phyloP scores from a whole-genome alignment of 257 asterid species.

The Solanum chilense region DNA sequence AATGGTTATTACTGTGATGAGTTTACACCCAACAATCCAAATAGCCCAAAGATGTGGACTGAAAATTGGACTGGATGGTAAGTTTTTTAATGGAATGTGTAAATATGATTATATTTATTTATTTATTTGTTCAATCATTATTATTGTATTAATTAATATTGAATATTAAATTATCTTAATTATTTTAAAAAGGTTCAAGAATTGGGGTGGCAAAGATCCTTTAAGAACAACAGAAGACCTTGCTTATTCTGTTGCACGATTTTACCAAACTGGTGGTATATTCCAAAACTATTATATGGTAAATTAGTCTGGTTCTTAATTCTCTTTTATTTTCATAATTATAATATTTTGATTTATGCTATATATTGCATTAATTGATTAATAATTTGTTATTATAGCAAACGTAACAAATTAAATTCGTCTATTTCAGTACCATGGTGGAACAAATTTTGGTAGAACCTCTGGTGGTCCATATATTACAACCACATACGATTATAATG shows the following conservation, averaged over 20 bases:
- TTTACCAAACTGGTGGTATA: constrained; percentile 63
- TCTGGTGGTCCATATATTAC: constrained; percentile 80
- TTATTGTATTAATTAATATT: not conserved
- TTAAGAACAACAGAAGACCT: constrained; percentile 59
- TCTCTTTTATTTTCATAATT: not conserved
- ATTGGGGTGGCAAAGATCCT: constrained; percentile 62
- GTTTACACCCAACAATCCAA: constrained; percentile 44
- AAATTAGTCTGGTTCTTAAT: not conserved
- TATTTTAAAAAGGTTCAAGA: constrained; percentile 46
- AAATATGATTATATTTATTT: not conserved
- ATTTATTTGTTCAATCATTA: not conserved
- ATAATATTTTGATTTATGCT: not conserved
- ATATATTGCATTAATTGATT: not conserved
- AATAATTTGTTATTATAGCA: not conserved
- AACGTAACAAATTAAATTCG: not conserved
- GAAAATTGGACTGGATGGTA: constrained; percentile 94
- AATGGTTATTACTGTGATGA: constrained; percentile 70
- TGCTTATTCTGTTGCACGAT: constrained; percentile 65
- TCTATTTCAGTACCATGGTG: constrained; percentile 59
- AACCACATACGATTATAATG: constrained; percentile 68
- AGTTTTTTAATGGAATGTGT: not conserved
- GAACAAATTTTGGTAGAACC: constrained; percentile 71
- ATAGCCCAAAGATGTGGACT: constrained; percentile 82
- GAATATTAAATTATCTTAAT: not conserved
- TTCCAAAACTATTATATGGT: constrained; percentile 85